Conservation (phyloP, 2,329 filamentous ascomycete genomes). For the Microascus cirrosus region DNA sequence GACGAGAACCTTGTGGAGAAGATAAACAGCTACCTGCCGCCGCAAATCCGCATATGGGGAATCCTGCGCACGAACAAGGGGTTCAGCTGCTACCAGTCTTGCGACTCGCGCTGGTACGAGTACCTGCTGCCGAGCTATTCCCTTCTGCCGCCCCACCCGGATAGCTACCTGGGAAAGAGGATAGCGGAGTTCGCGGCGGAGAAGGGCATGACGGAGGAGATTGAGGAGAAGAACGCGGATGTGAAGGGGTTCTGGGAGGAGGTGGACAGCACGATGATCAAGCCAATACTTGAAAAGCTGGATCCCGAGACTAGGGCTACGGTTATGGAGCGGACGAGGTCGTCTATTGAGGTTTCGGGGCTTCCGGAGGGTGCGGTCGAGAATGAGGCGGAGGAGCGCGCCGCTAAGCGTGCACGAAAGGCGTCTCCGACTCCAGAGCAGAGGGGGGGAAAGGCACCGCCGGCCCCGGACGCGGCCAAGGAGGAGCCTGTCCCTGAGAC, state of each 20-base stretch:
- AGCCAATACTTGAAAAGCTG: slow-evolving; percentile 53
- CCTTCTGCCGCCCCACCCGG: slow-evolving; percentile 83
- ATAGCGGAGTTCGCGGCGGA: slow-evolving; percentile 69
- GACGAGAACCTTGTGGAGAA: slow-evolving; percentile 78
- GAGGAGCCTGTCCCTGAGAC: slow-evolving; percentile 7
- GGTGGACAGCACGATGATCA: slow-evolving; percentile 70
- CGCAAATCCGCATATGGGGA: slow-evolving; percentile 92
- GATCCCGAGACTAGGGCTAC: slow-evolving; percentile 52
- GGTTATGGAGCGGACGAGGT: slow-evolving; percentile 52
- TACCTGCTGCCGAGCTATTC: slow-evolving; percentile 92
- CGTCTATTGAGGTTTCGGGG: slow-evolving; percentile 6
- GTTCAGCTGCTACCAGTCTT: slow-evolving; percentile 91
- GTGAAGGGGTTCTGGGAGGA: slow-evolving; percentile 73
- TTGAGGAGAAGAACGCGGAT: slow-evolving; percentile 61
- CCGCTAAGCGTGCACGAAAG: slow-evolving; percentile 7
- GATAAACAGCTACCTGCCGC: slow-evolving; percentile 76
- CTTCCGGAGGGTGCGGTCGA: slow-evolving; percentile 10
- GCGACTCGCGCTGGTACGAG: slow-evolving; percentile 94
- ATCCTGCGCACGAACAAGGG: slow-evolving; percentile 79
- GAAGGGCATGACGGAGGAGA: slow-evolving; percentile 58
- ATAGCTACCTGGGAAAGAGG: slow-evolving; percentile 74
- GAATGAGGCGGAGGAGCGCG: slow-evolving; percentile 6
- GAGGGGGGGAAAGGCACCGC: slow-evolving; percentile 10
- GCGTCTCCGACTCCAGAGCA: slow-evolving; percentile 9
- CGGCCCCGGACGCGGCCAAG: slow-evolving; percentile 9